A percentile compares a stretch with the other conserved stretches of the same genome.
Conservation (phyloP, 2,329 filamentous ascomycete species). For the Ceratocystis papillata region DNA sequence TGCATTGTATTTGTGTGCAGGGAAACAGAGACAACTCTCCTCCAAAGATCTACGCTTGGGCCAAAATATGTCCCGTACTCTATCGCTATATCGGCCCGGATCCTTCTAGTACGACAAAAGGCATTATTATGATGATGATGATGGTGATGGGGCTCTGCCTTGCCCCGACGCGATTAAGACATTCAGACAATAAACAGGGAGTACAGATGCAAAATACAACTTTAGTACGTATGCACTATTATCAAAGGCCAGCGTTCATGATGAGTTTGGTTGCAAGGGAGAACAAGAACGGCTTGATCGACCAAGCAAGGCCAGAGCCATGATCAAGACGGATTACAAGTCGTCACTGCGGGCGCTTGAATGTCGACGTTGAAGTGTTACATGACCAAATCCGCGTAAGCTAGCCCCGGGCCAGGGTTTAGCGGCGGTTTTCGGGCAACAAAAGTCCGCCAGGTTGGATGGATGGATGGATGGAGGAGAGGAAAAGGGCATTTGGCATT, state of each 20-base stretch:
- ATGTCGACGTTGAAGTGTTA: background rate
- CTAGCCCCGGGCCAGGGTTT: background rate
- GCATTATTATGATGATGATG: background rate
- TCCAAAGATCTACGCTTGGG: conserved; percentile 7
- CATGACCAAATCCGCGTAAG: background rate
- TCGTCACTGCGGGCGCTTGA: background rate
- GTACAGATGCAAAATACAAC: background rate
- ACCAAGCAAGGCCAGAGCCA: background rate
- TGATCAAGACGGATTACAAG: background rate
- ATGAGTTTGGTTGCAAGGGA: background rate
- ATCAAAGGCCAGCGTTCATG: background rate
- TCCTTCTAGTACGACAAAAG: conserved; percentile 13
- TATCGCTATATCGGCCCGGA: conserved; percentile 12
- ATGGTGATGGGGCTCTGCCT: background rate
- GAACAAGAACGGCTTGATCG: background rate
- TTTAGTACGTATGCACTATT: background rate
- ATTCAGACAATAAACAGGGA: background rate
- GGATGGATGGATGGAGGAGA: background rate
- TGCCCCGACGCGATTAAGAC: background rate
- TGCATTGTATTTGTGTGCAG: conserved; percentile 4
- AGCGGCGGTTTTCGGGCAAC: background rate
- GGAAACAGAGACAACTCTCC: conserved; percentile 3
- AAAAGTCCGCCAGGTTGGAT: background rate
- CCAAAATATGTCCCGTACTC: background rate
- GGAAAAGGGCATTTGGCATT: background rate